Evolutionary conservation across 164 flowering plant genomes (phyloP), one percentile per base, ranked within the genome.

Genomic region (Stephania japonica): DNA sequence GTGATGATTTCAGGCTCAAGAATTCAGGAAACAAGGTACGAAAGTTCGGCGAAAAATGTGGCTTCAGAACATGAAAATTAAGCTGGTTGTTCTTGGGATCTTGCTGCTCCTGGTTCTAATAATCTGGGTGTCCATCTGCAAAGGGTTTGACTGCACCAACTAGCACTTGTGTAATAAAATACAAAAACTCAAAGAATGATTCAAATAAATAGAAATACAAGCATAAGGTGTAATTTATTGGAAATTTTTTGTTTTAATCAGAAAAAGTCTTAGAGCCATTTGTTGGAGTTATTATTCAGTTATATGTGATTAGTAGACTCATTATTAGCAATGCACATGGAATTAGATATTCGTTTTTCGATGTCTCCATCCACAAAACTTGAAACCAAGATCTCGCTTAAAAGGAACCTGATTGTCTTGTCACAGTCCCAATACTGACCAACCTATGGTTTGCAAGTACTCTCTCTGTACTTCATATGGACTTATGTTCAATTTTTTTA

Each of bases 11-110:
- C 87, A 94, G 98, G 97, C 98, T 26, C 92, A 92, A 78, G 77
- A 77, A n/a, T 94, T 84, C 81, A 85, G 80, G 80, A 80, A 78
- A 73, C 79, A 81, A 67, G 97, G 97, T 24, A 85, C 90, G 23
- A 84, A 91, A 80, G 70, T 94, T 11, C 82, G 93, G 42, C 76
- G 93, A 76, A 92, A 94, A 75, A 84, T 94, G 94, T 94, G 99
- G 99, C 90, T 81, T 67, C 91, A 92, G 75, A 92, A 92, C 81
- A 90, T 92, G 97, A 94, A 94, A 80, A 89, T 90, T 74, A 94
- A 94, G 82, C 63, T 94, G 76, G 90, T 92, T 65, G 91, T 94
- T 73, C 79, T 92, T 21, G 97, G 91, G 23, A 80, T 94, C 70
- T 79, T 94, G 56, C 75, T 92, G 73, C 75, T 91, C 81, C 85